Evolutionary conservation across 192 early-diverging fungal species (phyloP).

Genomic region (Coemansia pectinata): DNA sequence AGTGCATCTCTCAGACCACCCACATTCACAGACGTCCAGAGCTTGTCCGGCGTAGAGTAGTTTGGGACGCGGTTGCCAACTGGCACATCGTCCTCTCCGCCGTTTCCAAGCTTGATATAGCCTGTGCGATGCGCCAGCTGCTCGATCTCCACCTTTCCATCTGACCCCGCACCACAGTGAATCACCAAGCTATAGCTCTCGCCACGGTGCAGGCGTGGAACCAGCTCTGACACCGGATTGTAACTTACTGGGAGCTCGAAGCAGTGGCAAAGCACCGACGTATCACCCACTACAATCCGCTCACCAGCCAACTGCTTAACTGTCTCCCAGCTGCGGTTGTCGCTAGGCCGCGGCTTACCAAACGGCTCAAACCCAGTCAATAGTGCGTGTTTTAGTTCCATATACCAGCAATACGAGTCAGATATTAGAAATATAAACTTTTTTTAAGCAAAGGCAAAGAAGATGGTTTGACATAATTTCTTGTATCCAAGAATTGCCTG

Average conservation of each 20-base stretch:
- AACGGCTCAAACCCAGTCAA: conserved; percentile 58
- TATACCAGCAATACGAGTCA: not conserved
- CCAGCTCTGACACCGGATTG: conserved; percentile 39
- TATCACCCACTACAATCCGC: conserved; percentile 3
- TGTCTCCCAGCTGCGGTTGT: conserved; percentile 57
- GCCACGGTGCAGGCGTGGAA: conserved; percentile 49
- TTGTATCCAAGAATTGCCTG: not conserved
- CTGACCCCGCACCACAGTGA: conserved; percentile 57
- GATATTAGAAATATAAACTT: no score
- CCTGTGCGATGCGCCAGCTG: conserved; percentile 54
- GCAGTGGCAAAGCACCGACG: conserved; percentile 28
- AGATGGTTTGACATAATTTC: not conserved
- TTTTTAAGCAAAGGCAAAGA: not conserved
- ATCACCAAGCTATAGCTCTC: conserved; percentile 53
- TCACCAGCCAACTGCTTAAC: conserved; percentile 27
- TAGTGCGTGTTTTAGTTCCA: conserved; percentile 26
- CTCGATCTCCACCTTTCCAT: conserved; percentile 53
- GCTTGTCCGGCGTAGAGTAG: conserved; percentile 21
- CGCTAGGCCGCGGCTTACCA: conserved; percentile 35
- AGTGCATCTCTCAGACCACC: conserved; percentile 35
- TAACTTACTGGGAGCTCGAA: conserved; percentile 63
- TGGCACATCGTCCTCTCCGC: conserved; percentile 36
- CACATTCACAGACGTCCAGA: conserved; percentile 49
- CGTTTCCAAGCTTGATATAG: conserved; percentile 56
- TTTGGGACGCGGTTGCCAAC: conserved; percentile 30